Conservation (phyloP, 1,284 basidiomycete genomes). For the Xanthoconium separans region DNA sequence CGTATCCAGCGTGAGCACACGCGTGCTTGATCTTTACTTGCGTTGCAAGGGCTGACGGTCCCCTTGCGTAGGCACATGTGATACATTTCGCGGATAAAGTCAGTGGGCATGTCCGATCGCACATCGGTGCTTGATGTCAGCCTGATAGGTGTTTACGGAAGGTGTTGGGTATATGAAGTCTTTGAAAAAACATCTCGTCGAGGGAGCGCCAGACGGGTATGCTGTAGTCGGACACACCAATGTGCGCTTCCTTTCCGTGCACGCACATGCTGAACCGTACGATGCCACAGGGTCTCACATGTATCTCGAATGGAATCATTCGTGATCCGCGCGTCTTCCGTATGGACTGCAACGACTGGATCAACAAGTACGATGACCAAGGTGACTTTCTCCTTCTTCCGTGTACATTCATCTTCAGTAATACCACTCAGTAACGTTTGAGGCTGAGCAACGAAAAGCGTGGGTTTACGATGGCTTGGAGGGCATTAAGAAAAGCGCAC, state of each 20-base stretch:
- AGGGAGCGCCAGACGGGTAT: neutral
- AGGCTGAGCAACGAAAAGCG: conserved; percentile 10
- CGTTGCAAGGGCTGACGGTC: neutral
- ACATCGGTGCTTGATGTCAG: neutral
- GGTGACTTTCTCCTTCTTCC: neutral
- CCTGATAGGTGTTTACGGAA: neutral
- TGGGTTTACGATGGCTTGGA: conserved; percentile 21
- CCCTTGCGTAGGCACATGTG: neutral
- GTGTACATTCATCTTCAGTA: neutral
- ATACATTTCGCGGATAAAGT: conserved; percentile 1
- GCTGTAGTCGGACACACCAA: neutral
- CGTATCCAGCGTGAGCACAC: neutral
- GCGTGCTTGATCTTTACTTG: neutral
- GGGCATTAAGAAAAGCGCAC: conserved; percentile 16
- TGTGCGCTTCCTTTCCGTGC: neutral
- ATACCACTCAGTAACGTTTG: neutral
- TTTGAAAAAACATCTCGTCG: neutral
- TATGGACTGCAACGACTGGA: neutral
- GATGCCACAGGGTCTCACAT: neutral
- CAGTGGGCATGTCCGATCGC: neutral
- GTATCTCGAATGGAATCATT: neutral
- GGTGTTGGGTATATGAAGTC: neutral
- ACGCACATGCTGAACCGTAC: neutral
- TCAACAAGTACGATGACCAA: neutral
- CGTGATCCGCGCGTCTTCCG: conserved; percentile 3